Evolutionary conservation across 2,329 filamentous ascomycete genomes (phyloP), one percentile per base, ranked within the genome.

Genomic region (Ophiostoma tasmaniense): DNA sequence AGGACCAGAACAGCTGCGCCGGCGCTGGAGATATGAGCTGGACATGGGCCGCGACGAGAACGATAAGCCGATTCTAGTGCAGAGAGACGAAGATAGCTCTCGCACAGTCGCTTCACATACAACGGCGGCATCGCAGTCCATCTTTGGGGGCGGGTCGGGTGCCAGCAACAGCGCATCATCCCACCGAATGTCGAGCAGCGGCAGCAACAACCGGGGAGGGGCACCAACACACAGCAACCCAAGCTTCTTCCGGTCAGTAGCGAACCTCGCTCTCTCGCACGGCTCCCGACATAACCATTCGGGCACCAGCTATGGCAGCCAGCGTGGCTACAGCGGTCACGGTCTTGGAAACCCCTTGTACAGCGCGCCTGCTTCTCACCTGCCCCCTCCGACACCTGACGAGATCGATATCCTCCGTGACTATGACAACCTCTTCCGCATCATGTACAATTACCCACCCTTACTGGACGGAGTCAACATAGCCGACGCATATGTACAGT

Each of bases 371-470:
- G 42, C 73, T 11, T 73, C 74, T 6, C 69, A 75, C 33, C 74
- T 77, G 4, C 76, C 78, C 2, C 78, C 83, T 30, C 79, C 85
- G 20, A 85, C 83, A 17, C 84, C 86, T 70, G 83, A 86, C 64
- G 87, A 92, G 68, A 82, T 91, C 74, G 91, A 96, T 72, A 85
- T 93, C 28, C 84, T 97, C 64, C 91, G 92, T 74, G 92, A 97
- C 80, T 97, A 98, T 78, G 93, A 97, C 77, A 97, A 97, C 77
- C 84, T 98, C 28, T 96, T 98, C 77, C 91, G 93, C 74, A 90
- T 95, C 71, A 97, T 97, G 82, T 98, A 98, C 83, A 97, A 97
- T 78, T 91, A 96, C 77, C 82, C 92, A 0, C 94, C 94, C 0
- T 76, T 87, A 0, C 85, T 98, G 39, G 93, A 97, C 78, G 85